These are phyloP conservation scores for Stenocarpella maydis DNA, from an alignment of 2,329 filamentous ascomycete species.

Conservation along the genomic window DNA sequence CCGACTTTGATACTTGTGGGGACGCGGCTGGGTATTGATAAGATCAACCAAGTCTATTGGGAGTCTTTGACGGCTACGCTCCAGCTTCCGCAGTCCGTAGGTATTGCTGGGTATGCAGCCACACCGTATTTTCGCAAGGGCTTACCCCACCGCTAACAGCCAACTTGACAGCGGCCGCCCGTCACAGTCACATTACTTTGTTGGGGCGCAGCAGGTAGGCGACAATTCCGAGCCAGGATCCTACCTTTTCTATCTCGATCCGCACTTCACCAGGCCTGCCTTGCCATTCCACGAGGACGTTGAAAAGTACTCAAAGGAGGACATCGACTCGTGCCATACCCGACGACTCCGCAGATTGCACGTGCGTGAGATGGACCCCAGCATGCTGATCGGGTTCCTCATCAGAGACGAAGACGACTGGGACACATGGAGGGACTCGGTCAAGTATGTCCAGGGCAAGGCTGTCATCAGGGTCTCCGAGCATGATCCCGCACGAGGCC, in stretches of 20 bases:
- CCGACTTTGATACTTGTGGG: constrained; percentile 91
- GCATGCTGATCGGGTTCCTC: constrained; percentile 95
- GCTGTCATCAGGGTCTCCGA: constrained; percentile 86
- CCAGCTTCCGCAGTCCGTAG: constrained; percentile 91
- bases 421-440: constrained; percentile 79
- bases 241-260: constrained; percentile 92
- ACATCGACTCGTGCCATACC: constrained; percentile 87
- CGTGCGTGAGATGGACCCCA: constrained; percentile 94
- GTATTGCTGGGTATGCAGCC: constrained; percentile 83
- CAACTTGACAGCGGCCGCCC: constrained; percentile 76
- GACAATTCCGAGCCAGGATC: constrained; percentile 59
- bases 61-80: constrained; percentile 87
- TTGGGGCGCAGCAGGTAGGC: constrained; percentile 55
- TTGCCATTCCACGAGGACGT: constrained; percentile 70
- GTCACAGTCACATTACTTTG: constrained; percentile 78
- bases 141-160: constrained; percentile 8
- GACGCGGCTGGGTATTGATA: constrained; percentile 89
- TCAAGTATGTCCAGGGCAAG: constrained; percentile 81
- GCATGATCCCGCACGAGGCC: constrained; percentile 66
- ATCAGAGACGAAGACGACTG: constrained; percentile 86
- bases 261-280: constrained; percentile 82
- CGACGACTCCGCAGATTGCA: constrained; percentile 82
- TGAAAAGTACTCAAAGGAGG: constrained; percentile 70
- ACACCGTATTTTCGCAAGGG: background rate
- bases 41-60: constrained; percentile 94